These are phyloP conservation scores for Fusarium incarnatum DNA, from an alignment of 2,329 filamentous ascomycete genomes.

Conservation along the genomic window DNA sequence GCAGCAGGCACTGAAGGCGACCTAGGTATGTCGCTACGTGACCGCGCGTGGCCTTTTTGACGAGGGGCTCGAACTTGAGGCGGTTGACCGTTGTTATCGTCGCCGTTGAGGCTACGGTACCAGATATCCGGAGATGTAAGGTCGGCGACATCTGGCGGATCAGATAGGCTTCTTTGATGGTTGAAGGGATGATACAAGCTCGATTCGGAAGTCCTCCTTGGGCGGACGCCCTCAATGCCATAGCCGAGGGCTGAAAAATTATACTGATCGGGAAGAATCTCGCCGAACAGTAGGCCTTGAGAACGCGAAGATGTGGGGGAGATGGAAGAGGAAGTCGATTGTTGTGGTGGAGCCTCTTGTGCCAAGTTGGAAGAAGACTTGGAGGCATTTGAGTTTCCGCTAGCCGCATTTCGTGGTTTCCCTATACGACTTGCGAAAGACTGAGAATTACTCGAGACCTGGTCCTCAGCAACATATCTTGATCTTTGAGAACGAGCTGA, in stretches of 20 bases:
- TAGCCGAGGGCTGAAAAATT: slow-evolving; percentile 66
- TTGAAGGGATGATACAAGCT: slow-evolving; percentile 65
- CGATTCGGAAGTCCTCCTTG: slow-evolving; percentile 78
- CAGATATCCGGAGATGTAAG: slow-evolving; percentile 75
- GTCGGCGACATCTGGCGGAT: slow-evolving; percentile 64
- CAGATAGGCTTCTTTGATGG: slow-evolving; percentile 67
- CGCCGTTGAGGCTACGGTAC: slow-evolving; percentile 61
- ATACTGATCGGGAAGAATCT: slow-evolving; percentile 72
- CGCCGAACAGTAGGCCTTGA: slow-evolving; percentile 77
- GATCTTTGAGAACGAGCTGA: slow-evolving; percentile 57
- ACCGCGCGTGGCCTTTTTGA: slow-evolving; percentile 58
- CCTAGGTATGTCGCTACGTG: slow-evolving; percentile 70
- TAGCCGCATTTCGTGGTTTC: slow-evolving; percentile 58
- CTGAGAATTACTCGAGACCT: slow-evolving; percentile 64
- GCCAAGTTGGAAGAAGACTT: slow-evolving; percentile 52
- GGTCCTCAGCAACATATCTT: slow-evolving; percentile 63
- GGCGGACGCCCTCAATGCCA: slow-evolving; percentile 66
- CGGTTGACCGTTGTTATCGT: slow-evolving; percentile 36
- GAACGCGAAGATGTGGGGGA: slow-evolving; percentile 52
- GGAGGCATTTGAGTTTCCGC: slow-evolving; percentile 51
- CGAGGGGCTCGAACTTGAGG: slow-evolving; percentile 38
- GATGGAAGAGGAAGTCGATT: slow-evolving; percentile 47
- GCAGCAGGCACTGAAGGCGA: slow-evolving; percentile 50
- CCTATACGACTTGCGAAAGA: slow-evolving; percentile 71
- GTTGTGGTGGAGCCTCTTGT: slow-evolving; percentile 51